Evolutionary conservation across 371 early-diverging fungal genomes (phyloP).

Genomic region (Mucor sp.): DNA sequence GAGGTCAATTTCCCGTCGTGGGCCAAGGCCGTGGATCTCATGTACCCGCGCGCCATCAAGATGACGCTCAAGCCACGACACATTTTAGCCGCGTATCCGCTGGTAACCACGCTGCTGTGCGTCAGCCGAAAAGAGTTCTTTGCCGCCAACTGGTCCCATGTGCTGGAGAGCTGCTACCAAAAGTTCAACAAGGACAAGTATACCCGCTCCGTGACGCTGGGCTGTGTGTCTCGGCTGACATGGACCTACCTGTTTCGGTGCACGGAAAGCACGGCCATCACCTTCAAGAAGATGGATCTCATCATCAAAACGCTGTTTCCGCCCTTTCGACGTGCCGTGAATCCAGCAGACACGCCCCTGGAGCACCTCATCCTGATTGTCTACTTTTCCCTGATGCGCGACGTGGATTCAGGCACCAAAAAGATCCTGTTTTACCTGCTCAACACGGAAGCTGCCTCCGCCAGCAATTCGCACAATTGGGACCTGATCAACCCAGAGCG

Average conservation of each 20-base stretch:
- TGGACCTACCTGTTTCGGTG: slow-evolving; percentile 96
- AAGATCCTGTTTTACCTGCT: slow-evolving; percentile 71
- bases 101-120: slow-evolving; percentile 86
- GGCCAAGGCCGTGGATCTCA: slow-evolving; percentile 88
- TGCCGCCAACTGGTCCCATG: slow-evolving; percentile 70
- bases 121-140: slow-evolving; percentile 91
- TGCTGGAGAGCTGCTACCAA: slow-evolving; percentile 79
- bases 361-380: slow-evolving; percentile 82
- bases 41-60: slow-evolving; percentile 88
- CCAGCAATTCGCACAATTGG: slow-evolving; percentile 49
- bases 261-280: slow-evolving; percentile 64
- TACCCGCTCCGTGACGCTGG: slow-evolving; percentile 70
- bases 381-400: slow-evolving; percentile 77
- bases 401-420: slow-evolving; percentile 80
- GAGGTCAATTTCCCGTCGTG: slow-evolving; percentile 96
- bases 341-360: slow-evolving; percentile 73
- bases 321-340: slow-evolving; percentile 64
- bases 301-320: slow-evolving; percentile 75
- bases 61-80: slow-evolving; percentile 89
- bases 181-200: slow-evolving; percentile 80
- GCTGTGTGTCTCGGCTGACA: slow-evolving; percentile 79
- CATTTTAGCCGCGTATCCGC: slow-evolving; percentile 78
- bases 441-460: slow-evolving; percentile 50
- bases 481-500: slow-evolving; percentile 73
- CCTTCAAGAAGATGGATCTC: slow-evolving; percentile 64